These are phyloP conservation scores for Anthostomella pinea DNA, from an alignment of 2,329 filamentous ascomycete genomes.

Conservation along the genomic window DNA sequence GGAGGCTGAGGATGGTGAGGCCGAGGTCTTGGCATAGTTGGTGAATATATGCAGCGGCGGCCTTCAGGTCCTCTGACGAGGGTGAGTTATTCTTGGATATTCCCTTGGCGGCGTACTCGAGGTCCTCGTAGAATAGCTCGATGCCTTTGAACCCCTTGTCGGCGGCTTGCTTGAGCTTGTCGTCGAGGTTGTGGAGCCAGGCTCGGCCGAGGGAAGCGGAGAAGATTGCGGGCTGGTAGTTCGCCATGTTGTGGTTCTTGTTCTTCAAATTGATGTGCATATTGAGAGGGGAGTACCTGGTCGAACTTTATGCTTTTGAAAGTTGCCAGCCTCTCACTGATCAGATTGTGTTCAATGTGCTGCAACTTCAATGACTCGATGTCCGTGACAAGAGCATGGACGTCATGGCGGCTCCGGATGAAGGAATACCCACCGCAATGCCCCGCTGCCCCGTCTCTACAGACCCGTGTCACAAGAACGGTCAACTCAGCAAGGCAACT, in stretches of 20 bases:
- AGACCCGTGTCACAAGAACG: too few relatives aligned
- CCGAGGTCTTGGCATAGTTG: constrained; percentile 52
- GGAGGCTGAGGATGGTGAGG: constrained; percentile 63
- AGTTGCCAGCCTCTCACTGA: too few relatives aligned
- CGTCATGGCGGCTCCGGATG: too few relatives aligned
- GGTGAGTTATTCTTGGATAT: constrained; percentile 44
- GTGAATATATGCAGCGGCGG: constrained; percentile 53
- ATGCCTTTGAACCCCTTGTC: constrained; percentile 64
- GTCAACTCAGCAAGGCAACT: too few relatives aligned
- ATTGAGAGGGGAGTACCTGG: too few relatives aligned
- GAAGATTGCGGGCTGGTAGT: constrained; percentile 51
- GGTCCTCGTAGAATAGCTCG: constrained; percentile 75
- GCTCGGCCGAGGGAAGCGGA: constrained; percentile 74
- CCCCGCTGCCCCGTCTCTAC: too few relatives aligned
- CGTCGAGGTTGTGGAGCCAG: constrained; percentile 59
- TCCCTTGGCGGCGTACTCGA: constrained; percentile 55
- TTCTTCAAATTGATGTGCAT: background rate
- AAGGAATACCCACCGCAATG: too few relatives aligned
- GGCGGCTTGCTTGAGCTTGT: constrained; percentile 66
- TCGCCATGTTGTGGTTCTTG: background rate
- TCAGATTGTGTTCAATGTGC: too few relatives aligned
- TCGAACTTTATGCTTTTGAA: too few relatives aligned
- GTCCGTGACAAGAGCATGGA: too few relatives aligned
- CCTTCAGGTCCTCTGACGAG: background rate
- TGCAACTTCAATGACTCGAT: too few relatives aligned